Evolutionary conservation across 2,329 filamentous ascomycete species (phyloP).

Genomic region (Clonostachys solani): DNA sequence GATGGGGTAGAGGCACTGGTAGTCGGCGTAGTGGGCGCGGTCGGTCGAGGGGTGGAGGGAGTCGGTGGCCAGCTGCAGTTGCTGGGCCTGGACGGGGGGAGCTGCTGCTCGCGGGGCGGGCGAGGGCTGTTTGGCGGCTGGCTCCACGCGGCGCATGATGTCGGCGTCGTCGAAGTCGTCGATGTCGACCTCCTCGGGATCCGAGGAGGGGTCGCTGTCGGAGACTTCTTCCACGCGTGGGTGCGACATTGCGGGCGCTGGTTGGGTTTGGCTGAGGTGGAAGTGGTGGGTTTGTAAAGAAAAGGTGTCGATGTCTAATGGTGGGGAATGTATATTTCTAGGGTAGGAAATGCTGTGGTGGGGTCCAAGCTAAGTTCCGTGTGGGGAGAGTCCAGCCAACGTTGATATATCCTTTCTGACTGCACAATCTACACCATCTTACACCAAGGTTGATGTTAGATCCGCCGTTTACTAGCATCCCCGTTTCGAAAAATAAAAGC

Average conservation of each 20-base stretch:
- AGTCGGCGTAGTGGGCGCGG: conserved; percentile 62
- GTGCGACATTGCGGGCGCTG: conserved; percentile 61
- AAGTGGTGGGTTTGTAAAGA: neutral
- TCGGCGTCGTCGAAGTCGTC: conserved; percentile 56
- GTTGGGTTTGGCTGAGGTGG: neutral
- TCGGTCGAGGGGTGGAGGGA: conserved; percentile 33
- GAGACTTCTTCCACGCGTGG: conserved; percentile 90
- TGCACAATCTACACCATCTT: too few species aligned
- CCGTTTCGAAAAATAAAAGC: too few species aligned
- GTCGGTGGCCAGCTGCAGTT: conserved; percentile 14
- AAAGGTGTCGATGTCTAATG: neutral
- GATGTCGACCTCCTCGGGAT: conserved; percentile 85
- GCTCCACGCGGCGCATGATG: conserved; percentile 38
- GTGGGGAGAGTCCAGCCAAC: too few species aligned
- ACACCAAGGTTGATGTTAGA: too few species aligned
- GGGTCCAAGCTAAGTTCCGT: too few species aligned
- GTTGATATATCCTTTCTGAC: too few species aligned
- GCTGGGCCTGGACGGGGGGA: conserved; percentile 9
- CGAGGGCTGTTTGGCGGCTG: conserved; percentile 20
- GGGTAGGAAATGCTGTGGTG: too few species aligned
- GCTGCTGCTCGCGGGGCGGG: conserved; percentile 7
- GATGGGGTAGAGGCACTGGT: conserved; percentile 87
- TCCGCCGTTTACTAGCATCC: too few species aligned
- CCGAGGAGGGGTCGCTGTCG: conserved; percentile 71
- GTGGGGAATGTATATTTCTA: neutral